These are phyloP conservation scores for Plasmodium billcollinsi DNA, from an alignment of 169 alveolate genomes.

Conservation along the genomic window DNA sequence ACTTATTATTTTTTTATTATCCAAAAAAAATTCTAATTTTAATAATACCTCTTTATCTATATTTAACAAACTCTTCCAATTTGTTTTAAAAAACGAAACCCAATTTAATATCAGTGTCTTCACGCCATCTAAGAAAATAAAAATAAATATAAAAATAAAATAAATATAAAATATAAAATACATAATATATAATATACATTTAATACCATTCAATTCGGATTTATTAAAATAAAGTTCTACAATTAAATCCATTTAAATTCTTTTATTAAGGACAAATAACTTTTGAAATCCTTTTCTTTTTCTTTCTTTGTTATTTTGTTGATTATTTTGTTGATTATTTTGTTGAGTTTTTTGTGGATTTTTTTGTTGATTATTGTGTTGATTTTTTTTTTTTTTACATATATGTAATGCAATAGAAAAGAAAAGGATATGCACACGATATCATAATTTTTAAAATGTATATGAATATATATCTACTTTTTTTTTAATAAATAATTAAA, in stretches of 20 bases:
- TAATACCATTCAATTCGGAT: constrained; percentile 20
- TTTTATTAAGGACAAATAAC: background rate
- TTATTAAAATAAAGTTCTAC: constrained; percentile 10
- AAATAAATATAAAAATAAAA: background rate
- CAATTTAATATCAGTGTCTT: constrained; percentile 53
- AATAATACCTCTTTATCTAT: constrained; percentile 61
- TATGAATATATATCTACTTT: too few species aligned
- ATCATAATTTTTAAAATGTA: too few species aligned
- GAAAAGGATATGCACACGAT: too few species aligned
- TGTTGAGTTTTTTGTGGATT: too few species aligned
- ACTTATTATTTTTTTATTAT: constrained; percentile 43
- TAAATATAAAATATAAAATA: background rate
- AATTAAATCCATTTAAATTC: constrained; percentile 1
- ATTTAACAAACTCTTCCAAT: constrained; percentile 46
- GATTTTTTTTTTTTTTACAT: too few species aligned
- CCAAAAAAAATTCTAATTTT: constrained; percentile 60
- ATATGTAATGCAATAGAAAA: too few species aligned
- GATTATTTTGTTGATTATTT: too few species aligned
- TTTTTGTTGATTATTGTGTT: too few species aligned
- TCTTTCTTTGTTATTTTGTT: too few species aligned
- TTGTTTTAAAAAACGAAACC: constrained; percentile 43
- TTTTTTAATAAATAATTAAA: too few species aligned
- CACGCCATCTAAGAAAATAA: constrained; percentile 24
- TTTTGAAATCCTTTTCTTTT: constrained; percentile 1
- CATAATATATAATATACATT: background rate